A percentile compares a stretch with the other conserved stretches of the same genome.
These are phyloP conservation scores for Tetradesmus lagerheimii DNA, from an alignment of 139 green algal genomes.

Conservation along the genomic window DNA sequence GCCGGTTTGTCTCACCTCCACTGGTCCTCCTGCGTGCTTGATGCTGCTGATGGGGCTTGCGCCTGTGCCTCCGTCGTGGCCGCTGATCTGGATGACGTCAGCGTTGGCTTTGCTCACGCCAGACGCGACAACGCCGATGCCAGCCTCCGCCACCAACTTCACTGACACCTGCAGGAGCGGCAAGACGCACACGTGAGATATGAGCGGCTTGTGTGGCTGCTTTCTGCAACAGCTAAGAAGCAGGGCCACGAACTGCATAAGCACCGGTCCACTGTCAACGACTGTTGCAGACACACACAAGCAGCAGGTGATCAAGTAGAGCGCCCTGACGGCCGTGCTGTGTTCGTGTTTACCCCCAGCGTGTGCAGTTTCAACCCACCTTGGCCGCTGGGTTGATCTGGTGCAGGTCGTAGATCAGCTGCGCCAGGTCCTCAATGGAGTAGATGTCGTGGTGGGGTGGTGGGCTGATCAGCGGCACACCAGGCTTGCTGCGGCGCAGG, in stretches of 20 bases:
- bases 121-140: conserved; percentile 97
- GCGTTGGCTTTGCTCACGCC: conserved; percentile 99
- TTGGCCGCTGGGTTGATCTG: conserved; percentile 87
- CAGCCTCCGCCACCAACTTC: conserved; percentile 98
- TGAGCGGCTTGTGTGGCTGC: not conserved
- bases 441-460: conserved; percentile 99
- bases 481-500: conserved; percentile 96
- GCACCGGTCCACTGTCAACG: no score
- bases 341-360: no score
- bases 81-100: conserved; percentile 95
- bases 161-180: conserved; percentile 69
- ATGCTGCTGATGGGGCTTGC: conserved; percentile 97
- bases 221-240: no score
- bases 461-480: conserved; percentile 98
- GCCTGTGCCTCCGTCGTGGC: conserved; percentile 98
- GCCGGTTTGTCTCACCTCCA: conserved; percentile 90
- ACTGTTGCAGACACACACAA: no score
- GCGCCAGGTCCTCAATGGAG: conserved; percentile 99
- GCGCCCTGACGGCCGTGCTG: no score
- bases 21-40: conserved; percentile 98
- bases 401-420: conserved; percentile 99
- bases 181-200: not conserved
- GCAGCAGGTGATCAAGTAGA: no score
- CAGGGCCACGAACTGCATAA: no score
- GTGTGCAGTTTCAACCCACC: conserved; percentile 65